Evolutionary conservation across 129 eudicot species (phyloP).

Genomic region (Chrysanthemum seticuspe): DNA sequence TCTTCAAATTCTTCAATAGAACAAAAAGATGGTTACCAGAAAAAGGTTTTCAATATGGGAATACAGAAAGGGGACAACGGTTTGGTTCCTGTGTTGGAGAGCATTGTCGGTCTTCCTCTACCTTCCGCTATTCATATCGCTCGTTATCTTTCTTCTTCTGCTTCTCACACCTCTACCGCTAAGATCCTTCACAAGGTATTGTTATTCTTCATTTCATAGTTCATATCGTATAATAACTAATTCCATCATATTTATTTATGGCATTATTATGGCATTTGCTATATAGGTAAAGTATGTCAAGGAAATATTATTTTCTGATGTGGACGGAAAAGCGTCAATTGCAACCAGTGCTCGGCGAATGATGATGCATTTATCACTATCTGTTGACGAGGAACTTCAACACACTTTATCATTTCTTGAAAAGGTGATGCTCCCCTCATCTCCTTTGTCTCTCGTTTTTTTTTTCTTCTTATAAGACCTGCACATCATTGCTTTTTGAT

Average conservation of each 20-base stretch:
- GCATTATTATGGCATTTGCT: slow-evolving; percentile 23
- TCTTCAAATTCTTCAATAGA: not conserved
- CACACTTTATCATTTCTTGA: slow-evolving; percentile 83
- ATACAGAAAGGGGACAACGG: slow-evolving; percentile 77
- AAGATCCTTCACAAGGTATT: slow-evolving; percentile 54
- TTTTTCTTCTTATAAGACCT: not conserved
- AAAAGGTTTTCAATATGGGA: slow-evolving; percentile 59
- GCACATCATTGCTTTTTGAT: not conserved
- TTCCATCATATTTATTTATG: slow-evolving; percentile 12
- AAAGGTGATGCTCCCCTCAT: slow-evolving; percentile 44
- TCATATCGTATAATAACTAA: not conserved
- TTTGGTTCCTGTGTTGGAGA: slow-evolving; percentile 65
- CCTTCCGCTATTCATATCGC: slow-evolving; percentile 69
- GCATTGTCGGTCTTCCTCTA: slow-evolving; percentile 58
- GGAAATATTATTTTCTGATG: slow-evolving; percentile 57
- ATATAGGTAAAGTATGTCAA: slow-evolving; percentile 72
- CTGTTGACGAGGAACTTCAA: slow-evolving; percentile 80
- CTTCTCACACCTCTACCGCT: slow-evolving; percentile 34
- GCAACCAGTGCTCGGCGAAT: slow-evolving; percentile 57
- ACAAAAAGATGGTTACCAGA: slow-evolving; percentile 30
- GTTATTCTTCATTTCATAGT: not conserved
- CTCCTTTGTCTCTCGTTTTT: not conserved
- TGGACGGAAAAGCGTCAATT: slow-evolving; percentile 39
- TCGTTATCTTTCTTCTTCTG: slow-evolving; percentile 46
- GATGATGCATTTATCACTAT: slow-evolving; percentile 73